Base-by-base conservation (phyloP, 768 basidiomycete species). In the Sarcodon sp. region DNA sequence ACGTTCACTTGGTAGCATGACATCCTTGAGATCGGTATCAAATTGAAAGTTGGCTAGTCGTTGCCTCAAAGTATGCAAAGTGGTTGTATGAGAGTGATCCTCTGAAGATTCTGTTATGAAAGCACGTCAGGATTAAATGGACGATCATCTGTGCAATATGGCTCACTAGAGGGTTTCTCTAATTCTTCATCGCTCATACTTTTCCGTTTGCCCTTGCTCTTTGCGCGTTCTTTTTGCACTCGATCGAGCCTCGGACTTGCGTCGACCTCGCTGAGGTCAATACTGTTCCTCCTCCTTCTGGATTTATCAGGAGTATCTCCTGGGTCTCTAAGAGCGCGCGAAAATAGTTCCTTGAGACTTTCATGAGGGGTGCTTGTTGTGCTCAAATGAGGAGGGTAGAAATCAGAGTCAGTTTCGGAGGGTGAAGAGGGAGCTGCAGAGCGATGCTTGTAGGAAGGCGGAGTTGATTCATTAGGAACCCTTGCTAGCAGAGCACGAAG, bases 111-210 rank as follows among this genome's bases (percentile, higher is more conserved):
- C 7, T 27, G 11, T 41, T 41, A 41, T 41, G 15, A 27, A 27
- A 27, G 21, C 21, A 4, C 39, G 13, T 15, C 27, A 13, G 39
- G 27, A 13, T 15, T 8, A 13, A 41, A 13, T 50, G 16, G 7
- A 43, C 12, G 12, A 31, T 43, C 38, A 35, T 48, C 38, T 31
- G 47, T 47, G 47, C 50, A 41, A 57, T 33, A 45, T 34, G 49
- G 47, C 79, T 57, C 61, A 84, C 82, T 68, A 47, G 69, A 61
- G 33, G 57, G 56, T 51, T 69, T 70, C 34, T 80, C 81, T 3
- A 65, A 60, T 56, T 84, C 83, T 56, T 85, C 82, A 53, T 85
- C 83, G 55, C 80, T 83, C 53, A 79, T 51, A 56, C 79, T 84
- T 54, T 66, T 70, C 35, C 76, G 69, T 51, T 79, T 75, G 8